Base-by-base conservation (phyloP, 2,329 filamentous ascomycete genomes). In the Trichoderma gracile region DNA sequence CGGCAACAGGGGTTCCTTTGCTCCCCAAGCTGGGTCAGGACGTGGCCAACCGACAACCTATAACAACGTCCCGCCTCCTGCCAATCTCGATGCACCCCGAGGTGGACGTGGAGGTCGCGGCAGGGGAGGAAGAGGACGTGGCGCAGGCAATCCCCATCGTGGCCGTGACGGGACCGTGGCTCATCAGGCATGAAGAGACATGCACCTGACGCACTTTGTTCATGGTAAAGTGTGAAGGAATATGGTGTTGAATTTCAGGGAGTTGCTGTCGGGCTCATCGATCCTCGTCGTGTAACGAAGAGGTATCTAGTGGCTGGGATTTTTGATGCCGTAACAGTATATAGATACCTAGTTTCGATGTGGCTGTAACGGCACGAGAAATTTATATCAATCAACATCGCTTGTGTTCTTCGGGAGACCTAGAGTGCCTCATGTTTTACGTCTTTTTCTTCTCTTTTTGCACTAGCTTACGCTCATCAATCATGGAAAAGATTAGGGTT, bases 31-130 rank as follows among this genome's bases (percentile, higher is more conserved):
- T 25, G 60, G 65, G 8, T 21, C 56, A n/a, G 57, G 60, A 5
- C 64, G 71, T 21, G 70, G 71, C 65, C 38, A 46, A 21, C 71
- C 71, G 52, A 66, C 62, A 7, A 74, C 73, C 40, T 89, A 85
- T 70, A 81, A 81, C 65, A 82, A 82, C 17, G 84, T 88, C 8
- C 85, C 86, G 33, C 89, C 88, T 23, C 88, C 89, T 1, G 75
- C 83, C 1, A 82, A 73, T 49, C 75, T 90, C 14, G 82, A 88
- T 67, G 71, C 77, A 19, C 71, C 76, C 30, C 75, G 79, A 38
- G 72, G 77, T 40, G 72, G 77, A 45, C 76, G 78, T 5, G 76
- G 78, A 38, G 76, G 78, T 9, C 75, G 78, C 62, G 77, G 77
- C 14, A 74, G 79, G 15, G 75, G 80, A 53, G 76, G 77, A 45